Conservation (phyloP, 352 stramenopile genomes). For the Phytophthora meadii region DNA sequence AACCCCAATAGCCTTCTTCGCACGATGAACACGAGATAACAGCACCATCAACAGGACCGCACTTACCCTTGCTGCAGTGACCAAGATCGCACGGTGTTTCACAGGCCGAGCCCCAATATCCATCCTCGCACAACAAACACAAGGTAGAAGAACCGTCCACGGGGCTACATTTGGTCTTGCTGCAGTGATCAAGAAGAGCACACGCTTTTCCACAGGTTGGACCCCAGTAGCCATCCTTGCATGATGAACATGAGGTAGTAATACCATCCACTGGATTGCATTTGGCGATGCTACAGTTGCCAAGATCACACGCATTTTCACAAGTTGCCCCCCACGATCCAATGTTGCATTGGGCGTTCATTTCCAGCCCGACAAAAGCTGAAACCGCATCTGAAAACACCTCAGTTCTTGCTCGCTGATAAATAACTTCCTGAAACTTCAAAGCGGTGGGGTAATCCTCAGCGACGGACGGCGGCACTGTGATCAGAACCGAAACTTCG, state of each 20-base stretch:
- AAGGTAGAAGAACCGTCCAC: too few species aligned
- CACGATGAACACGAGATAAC: conserved; percentile 4
- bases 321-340: background rate
- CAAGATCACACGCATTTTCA: background rate
- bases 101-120: too few species aligned
- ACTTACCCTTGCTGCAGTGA: background rate
- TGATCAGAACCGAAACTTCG: background rate
- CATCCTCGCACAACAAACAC: too few species aligned
- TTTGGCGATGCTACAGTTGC: too few species aligned
- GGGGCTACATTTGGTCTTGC: too few species aligned
- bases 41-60: background rate
- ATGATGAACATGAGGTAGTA: background rate
- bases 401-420: too few species aligned
- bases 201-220: background rate
- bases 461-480: conserved; percentile 8
- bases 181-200: too few species aligned
- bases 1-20: conserved; percentile 10
- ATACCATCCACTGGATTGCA: too few species aligned
- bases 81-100: too few species aligned
- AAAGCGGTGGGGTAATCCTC: background rate
- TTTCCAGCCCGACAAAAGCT: too few species aligned
- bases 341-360: too few species aligned
- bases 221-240: conserved; percentile 9
- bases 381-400: too few species aligned
- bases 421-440: background rate